phyloP scores from a whole-genome alignment of 2,329 filamentous ascomycete species.

The Cladosporium sphaerospermum region DNA sequence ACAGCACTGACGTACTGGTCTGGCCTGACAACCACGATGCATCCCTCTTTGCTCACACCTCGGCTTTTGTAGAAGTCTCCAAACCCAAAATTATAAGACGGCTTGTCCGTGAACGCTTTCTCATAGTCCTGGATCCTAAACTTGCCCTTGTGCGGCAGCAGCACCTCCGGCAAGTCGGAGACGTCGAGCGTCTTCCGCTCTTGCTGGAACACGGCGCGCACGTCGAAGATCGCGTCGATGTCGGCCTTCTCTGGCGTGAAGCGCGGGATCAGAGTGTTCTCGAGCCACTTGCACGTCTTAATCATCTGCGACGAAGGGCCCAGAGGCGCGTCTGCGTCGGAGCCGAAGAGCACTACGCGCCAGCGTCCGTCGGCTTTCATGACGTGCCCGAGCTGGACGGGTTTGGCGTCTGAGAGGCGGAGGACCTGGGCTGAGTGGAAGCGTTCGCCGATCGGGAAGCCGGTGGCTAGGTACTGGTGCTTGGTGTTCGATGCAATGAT shows the following conservation, averaged over 20 bases:
- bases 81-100: slow-evolving; percentile 33
- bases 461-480: slow-evolving; percentile 26
- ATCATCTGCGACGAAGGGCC: slow-evolving; percentile 18
- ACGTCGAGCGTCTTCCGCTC: slow-evolving; percentile 25
- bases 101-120: slow-evolving; percentile 43
- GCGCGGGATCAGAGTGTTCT: slow-evolving; percentile 19
- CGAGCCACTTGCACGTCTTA: slow-evolving; percentile 21
- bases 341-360: slow-evolving; percentile 29
- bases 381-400: slow-evolving; percentile 30
- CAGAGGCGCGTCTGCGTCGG: slow-evolving; percentile 15
- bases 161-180: slow-evolving; percentile 37
- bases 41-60: slow-evolving; percentile 53
- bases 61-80: slow-evolving; percentile 49
- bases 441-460: slow-evolving; percentile 27
- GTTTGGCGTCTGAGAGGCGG: slow-evolving; percentile 30
- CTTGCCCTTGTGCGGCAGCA: slow-evolving; percentile 38
- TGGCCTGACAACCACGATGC: slow-evolving; percentile 55
- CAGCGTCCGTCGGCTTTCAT: slow-evolving; percentile 30
- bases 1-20: slow-evolving; percentile 57
- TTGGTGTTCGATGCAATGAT: slow-evolving; percentile 19
- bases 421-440: slow-evolving; percentile 29
- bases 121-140: slow-evolving; percentile 32
- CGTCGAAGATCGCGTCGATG: slow-evolving; percentile 50
- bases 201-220: slow-evolving; percentile 34
- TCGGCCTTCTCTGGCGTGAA: slow-evolving; percentile 34